phyloP scores from a whole-genome alignment of 2,329 filamentous ascomycete species.

The Xenoacremonium recifei region DNA sequence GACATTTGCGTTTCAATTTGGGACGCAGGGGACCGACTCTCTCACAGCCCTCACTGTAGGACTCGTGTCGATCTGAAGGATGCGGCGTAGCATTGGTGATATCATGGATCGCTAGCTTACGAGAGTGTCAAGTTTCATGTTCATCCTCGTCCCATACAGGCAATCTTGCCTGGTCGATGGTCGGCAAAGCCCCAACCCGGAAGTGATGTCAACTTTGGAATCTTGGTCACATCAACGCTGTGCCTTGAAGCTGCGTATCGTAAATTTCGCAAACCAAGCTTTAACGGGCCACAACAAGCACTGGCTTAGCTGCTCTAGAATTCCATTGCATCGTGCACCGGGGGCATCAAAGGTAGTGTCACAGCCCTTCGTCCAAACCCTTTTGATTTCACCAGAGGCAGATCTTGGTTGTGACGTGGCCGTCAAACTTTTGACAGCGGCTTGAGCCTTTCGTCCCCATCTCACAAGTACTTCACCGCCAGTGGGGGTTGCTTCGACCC shows the following conservation, averaged over 20 bases:
- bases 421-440: conserved; percentile 17
- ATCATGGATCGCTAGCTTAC: conserved; percentile 17
- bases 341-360: conserved; percentile 6
- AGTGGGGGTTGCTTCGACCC: background rate
- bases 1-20: too few relatives aligned
- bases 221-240: conserved; percentile 8
- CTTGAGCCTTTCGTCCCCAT: conserved; percentile 1
- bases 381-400: conserved; percentile 13
- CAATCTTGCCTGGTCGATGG: too few relatives aligned
- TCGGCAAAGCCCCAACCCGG: too few relatives aligned
- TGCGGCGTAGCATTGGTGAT: conserved; percentile 22
- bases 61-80: conserved; percentile 19
- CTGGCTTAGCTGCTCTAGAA: too few relatives aligned
- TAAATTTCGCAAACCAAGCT: conserved; percentile 23
- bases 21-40: too few relatives aligned
- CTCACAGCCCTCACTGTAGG: too few relatives aligned
- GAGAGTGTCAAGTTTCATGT: conserved; percentile 15
- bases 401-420: conserved; percentile 19
- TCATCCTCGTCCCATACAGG: too few relatives aligned
- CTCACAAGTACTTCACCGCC: background rate
- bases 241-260: conserved; percentile 11
- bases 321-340: conserved; percentile 10
- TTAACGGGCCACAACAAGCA: conserved; percentile 20
- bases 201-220: background rate
- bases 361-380: conserved; percentile 11